Conservation (phyloP, 2,329 filamentous ascomycete species). For the Neonectria coccinea region DNA sequence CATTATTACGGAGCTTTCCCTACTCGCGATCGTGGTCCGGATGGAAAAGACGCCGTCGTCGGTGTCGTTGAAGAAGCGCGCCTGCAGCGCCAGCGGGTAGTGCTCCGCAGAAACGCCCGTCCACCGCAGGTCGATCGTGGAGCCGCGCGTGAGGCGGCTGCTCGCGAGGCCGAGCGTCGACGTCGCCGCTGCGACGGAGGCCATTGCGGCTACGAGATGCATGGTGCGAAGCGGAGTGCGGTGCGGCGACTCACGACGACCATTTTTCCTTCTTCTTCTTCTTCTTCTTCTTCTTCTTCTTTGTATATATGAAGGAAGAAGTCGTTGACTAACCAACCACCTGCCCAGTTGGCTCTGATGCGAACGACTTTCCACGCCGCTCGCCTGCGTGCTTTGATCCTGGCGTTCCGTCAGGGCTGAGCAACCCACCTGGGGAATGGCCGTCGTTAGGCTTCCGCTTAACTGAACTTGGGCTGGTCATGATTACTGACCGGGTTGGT, state of each 20-base stretch:
- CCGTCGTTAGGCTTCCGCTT: not conserved
- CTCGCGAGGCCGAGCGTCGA: constrained; percentile 9
- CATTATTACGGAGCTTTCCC: not conserved
- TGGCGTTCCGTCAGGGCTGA: not conserved
- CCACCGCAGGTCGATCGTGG: constrained; percentile 11
- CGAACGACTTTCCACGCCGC: constrained; percentile 2
- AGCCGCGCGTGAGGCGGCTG: constrained; percentile 10
- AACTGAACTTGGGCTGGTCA: not conserved
- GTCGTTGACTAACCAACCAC: not conserved
- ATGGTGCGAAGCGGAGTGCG: not conserved
- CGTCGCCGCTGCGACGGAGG: not conserved
- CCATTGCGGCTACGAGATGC: not conserved
- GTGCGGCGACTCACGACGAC: not conserved
- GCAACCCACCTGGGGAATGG: not conserved
- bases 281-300: not conserved
- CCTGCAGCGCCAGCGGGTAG: constrained; percentile 24
- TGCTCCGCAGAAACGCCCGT: constrained; percentile 9
- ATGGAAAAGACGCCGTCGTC: constrained; percentile 17
- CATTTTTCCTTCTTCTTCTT: not conserved
- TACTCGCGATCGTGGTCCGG: constrained; percentile 17
- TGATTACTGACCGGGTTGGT: not conserved
- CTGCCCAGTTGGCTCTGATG: constrained; percentile 13
- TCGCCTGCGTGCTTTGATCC: not conserved
- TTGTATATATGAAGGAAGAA: too few relatives aligned
- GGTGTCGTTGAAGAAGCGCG: constrained; percentile 22